Evolutionary conservation across 164 flowering plant species (phyloP).

Genomic region (Saururus chinensis): DNA sequence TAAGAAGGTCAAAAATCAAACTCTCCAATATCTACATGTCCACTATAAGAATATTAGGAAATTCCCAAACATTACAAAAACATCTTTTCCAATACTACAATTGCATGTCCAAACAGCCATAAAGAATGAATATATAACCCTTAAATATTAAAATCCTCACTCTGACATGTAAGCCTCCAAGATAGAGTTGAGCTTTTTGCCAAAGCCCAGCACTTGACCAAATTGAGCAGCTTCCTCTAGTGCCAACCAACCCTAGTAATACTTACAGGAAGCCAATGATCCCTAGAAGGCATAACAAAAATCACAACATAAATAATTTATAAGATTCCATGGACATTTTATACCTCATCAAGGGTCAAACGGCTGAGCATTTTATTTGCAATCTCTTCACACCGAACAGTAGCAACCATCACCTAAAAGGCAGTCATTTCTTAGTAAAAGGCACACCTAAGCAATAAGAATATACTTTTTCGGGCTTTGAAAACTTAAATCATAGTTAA

Average conservation of each 20-base stretch:
- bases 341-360: constrained; percentile 64
- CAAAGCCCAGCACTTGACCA: constrained; percentile 67
- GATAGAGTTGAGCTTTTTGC: constrained; percentile 64
- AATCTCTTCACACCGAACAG: constrained; percentile 99
- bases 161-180: constrained; percentile 53
- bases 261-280: neutral
- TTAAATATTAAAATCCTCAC: constrained; percentile 31
- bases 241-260: constrained; percentile 57
- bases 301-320: neutral
- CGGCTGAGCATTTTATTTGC: constrained; percentile 61
- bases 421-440: too few species aligned
- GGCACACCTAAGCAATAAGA: neutral
- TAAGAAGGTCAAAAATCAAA: too few species aligned
- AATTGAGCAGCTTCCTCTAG: constrained; percentile 69
- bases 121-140: neutral
- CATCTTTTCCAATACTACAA: too few species aligned
- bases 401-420: constrained; percentile 94
- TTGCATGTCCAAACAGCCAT: too few species aligned
- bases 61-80: too few species aligned
- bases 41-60: too few species aligned
- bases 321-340: neutral
- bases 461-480: too few species aligned
- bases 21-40: too few species aligned
- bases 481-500: too few species aligned
- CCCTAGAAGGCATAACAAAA: neutral